Percentiles rank a stretch among this genome's conserved stretches.
Evolutionary conservation across 805 yeast genomes (phyloP).

Genomic region (Ogataea angusta): DNA sequence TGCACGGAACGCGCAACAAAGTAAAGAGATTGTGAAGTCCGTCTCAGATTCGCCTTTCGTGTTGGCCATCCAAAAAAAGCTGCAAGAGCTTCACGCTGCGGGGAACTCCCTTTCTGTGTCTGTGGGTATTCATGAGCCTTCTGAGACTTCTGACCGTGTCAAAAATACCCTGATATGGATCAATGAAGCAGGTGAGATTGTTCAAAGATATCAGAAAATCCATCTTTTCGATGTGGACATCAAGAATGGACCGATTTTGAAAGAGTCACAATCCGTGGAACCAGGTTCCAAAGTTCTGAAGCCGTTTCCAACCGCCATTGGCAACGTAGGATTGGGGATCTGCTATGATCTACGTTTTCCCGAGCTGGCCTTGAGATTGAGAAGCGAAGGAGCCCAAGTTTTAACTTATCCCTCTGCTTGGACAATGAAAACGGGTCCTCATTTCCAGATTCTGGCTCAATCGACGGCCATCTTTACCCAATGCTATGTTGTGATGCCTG

Average conservation of each 20-base stretch:
- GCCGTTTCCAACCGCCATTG: constrained; percentile 59
- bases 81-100: constrained; percentile 37
- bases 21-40: constrained; percentile 53
- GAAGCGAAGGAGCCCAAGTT: constrained; percentile 71
- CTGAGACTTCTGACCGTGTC: constrained; percentile 44
- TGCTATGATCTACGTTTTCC: constrained; percentile 91
- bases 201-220: constrained; percentile 73
- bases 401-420: constrained; percentile 89
- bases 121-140: constrained; percentile 88
- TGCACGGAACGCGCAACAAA: constrained; percentile 64
- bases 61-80: constrained; percentile 42
- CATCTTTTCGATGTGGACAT: constrained; percentile 90
- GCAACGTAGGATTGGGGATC: constrained; percentile 66
- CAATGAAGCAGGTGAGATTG: constrained; percentile 57
- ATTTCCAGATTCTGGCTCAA: constrained; percentile 77
- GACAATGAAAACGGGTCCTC: constrained; percentile 90
- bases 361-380: constrained; percentile 63
- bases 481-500: constrained; percentile 82
- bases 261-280: constrained; percentile 76
- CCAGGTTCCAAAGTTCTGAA: constrained; percentile 57
- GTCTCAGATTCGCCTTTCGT: constrained; percentile 42
- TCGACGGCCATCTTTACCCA: constrained; percentile 90
- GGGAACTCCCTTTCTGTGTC: constrained; percentile 59
- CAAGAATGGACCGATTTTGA: constrained; percentile 73
- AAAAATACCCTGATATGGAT: constrained; percentile 76